These are phyloP conservation scores for Telfairia occidentalis DNA, from an alignment of 331 rosid species.

Conservation along the genomic window DNA sequence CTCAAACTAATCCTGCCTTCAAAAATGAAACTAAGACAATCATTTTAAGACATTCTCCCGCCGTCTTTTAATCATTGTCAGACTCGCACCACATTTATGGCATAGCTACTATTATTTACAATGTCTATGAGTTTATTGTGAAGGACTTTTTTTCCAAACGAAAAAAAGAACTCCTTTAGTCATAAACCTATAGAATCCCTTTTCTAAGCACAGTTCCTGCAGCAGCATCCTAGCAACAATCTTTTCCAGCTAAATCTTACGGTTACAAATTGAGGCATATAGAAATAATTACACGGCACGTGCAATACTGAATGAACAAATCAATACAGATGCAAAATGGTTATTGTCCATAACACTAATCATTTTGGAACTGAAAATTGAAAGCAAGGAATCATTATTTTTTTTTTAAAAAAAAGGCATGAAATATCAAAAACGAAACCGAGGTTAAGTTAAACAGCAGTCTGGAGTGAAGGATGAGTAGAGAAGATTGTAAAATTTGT, in stretches of 20 bases:
- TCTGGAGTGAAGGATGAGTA: not conserved
- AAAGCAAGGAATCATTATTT: not conserved
- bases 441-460: not conserved
- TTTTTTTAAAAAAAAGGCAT: too few relatives aligned
- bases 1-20: not conserved
- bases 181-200: not conserved
- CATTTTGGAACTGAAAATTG: not conserved
- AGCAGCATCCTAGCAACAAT: not conserved
- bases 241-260: not conserved
- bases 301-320: not conserved
- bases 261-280: not conserved
- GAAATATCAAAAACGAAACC: not conserved
- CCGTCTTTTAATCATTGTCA: not conserved
- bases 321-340: not conserved
- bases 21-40: not conserved
- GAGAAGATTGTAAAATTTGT: not conserved
- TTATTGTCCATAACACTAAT: not conserved
- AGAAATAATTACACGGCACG: not conserved
- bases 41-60: not conserved
- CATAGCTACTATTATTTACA: not conserved
- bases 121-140: not conserved
- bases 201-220: not conserved
- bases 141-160: not conserved
- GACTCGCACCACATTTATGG: not conserved
- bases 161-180: not conserved